phyloP scores from a whole-genome alignment of 306 rosid species.

The Cucurbita ficifolia region DNA sequence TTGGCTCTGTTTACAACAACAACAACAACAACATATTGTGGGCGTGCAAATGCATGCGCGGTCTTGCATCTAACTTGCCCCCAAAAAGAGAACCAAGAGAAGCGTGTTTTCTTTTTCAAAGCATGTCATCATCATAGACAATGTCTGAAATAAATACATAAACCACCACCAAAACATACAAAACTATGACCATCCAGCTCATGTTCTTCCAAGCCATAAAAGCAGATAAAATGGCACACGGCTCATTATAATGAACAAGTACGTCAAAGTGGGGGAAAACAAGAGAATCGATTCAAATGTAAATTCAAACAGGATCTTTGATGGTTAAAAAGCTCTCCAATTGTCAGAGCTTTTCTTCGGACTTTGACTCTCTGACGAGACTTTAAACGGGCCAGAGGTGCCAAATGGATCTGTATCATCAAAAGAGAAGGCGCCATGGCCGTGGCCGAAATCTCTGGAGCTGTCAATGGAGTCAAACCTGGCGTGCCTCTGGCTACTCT shows the following conservation, averaged over 20 bases:
- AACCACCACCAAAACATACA: slow-evolving; percentile 18
- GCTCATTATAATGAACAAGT: slow-evolving; percentile 22
- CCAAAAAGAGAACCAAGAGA: neutral
- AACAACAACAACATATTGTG: neutral
- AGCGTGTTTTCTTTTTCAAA: neutral
- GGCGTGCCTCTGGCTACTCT: slow-evolving; percentile 10
- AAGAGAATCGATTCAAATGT: neutral
- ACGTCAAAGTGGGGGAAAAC: slow-evolving; percentile 34
- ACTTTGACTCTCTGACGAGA: slow-evolving; percentile 48
- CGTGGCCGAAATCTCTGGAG: slow-evolving; percentile 44
- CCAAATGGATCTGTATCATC: slow-evolving; percentile 83
- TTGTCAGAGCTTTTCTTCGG: slow-evolving; percentile 57
- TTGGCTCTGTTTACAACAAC: neutral
- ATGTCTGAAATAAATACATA: slow-evolving; percentile 18
- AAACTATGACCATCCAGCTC: slow-evolving; percentile 20
- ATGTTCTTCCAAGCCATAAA: slow-evolving; percentile 43
- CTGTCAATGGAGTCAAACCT: slow-evolving; percentile 50
- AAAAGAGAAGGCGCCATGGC: slow-evolving; percentile 46
- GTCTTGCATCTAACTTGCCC: neutral
- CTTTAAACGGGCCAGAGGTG: slow-evolving; percentile 77
- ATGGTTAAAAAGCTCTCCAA: slow-evolving; percentile 73
- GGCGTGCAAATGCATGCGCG: neutral
- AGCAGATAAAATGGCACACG: slow-evolving; percentile 31
- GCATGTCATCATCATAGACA: neutral
- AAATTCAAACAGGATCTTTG: neutral